Base-by-base conservation (phyloP, 768 basidiomycete species). In the Grammothele lineata region DNA sequence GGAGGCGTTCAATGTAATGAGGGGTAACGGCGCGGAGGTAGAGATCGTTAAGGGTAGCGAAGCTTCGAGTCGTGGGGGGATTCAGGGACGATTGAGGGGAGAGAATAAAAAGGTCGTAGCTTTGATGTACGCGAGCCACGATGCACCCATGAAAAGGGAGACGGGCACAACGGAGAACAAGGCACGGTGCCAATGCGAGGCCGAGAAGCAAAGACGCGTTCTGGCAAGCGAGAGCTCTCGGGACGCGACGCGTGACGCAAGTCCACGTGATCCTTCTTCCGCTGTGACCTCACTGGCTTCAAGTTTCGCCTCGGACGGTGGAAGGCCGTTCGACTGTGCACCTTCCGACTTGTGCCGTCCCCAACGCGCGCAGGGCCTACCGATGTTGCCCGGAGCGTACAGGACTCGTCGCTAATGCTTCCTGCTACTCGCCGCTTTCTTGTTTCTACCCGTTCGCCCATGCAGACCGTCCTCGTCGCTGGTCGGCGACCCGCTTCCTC, bases 181-280 rank as follows among this genome's bases (percentile, higher is more conserved):
- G n/a, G n/a, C n/a, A n/a, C n/a, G n/a, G n/a, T n/a, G n/a, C n/a
- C n/a, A n/a, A n/a, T n/a, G n/a, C n/a, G n/a, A n/a, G n/a, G n/a
- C n/a, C 27, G 7, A 7, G 27, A 35, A 87, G 85, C 57, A 60
- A 89, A 15, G 97, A 96, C 96, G 95, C 98, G 67, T 92, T 87
- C 58, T 78, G 86, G 51, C 76, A 89, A 44, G 78, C 98, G 17
- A 73, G 86, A 22, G 70, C 96, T 23, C 43, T 32, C 44, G 35
- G 50, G 25, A 19, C 40, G 38, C 37, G 46, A 53, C 51, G 51
- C 89, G 89, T 59, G 71, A 72, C 14, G 70, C 75, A 11, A 72
- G 96, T 17, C 71, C 84, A 10, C 60, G 71, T 9, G 64, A 73
- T 5, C 61, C 84, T 3, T 77, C 74, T 10, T 68, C 71, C 0